Conservation (phyloP, 179 eudicot genomes). For the Patellifolia procumbens region DNA sequence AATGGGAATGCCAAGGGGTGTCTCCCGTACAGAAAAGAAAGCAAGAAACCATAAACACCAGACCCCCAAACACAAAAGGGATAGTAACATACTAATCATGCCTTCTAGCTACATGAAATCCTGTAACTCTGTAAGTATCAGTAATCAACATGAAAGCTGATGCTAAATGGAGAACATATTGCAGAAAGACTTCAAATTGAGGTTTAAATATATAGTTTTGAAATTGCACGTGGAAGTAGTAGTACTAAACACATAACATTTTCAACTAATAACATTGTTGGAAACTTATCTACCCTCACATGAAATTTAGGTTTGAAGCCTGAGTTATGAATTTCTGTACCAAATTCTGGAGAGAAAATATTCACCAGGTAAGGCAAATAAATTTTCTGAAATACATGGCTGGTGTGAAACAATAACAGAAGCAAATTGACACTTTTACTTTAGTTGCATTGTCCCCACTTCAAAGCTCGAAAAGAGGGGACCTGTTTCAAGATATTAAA, state of each 20-base stretch:
- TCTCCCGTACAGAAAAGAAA: neutral
- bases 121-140: neutral
- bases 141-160: neutral
- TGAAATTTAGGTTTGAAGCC: too few species aligned
- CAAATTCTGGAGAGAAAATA: neutral
- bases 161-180: neutral
- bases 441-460: too few species aligned
- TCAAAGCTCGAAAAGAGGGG: neutral
- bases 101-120: neutral
- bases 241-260: neutral
- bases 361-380: neutral
- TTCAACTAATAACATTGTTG: neutral
- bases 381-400: neutral
- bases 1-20: neutral
- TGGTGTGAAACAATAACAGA: neutral
- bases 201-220: neutral
- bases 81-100: neutral
- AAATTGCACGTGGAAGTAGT: neutral
- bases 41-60: neutral
- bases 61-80: neutral
- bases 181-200: neutral
- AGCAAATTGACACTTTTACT: too few species aligned
- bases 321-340: too few species aligned
- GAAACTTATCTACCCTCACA: neutral
- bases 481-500: neutral